Evolutionary conservation across 345 rosid genomes (phyloP).

Genomic region (Citrus medica): DNA sequence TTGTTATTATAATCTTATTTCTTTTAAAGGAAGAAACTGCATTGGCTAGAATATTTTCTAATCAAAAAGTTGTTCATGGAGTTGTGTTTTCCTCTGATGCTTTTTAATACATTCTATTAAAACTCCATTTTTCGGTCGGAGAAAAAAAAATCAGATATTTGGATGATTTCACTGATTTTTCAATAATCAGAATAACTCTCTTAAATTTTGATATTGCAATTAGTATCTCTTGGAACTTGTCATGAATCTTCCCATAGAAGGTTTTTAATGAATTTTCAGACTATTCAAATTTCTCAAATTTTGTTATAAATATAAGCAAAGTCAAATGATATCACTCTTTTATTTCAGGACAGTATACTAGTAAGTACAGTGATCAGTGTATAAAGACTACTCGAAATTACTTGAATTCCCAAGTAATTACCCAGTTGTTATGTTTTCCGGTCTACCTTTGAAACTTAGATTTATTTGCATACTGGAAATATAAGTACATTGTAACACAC

Average conservation of each 20-base stretch:
- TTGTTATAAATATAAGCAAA: not conserved
- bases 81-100: too few relatives aligned
- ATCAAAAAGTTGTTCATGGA: too few relatives aligned
- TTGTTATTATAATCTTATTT: too few relatives aligned
- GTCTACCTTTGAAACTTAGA: not conserved
- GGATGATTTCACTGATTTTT: not conserved
- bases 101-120: too few relatives aligned
- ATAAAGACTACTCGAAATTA: not conserved
- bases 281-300: not conserved
- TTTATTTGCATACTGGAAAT: not conserved
- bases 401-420: not conserved
- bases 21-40: too few relatives aligned
- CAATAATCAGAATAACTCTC: not conserved
- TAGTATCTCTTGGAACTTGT: not conserved
- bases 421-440: not conserved
- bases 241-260: not conserved
- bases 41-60: too few relatives aligned
- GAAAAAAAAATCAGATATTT: too few relatives aligned
- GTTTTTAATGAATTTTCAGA: not conserved
- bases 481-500: conserved; percentile 8
- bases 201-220: not conserved
- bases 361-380: not conserved
- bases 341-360: not conserved
- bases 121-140: too few relatives aligned
- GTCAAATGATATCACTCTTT: not conserved